phyloP scores from a whole-genome alignment of 352 stramenopile genomes.

The Phytophthora gonapodyides region DNA sequence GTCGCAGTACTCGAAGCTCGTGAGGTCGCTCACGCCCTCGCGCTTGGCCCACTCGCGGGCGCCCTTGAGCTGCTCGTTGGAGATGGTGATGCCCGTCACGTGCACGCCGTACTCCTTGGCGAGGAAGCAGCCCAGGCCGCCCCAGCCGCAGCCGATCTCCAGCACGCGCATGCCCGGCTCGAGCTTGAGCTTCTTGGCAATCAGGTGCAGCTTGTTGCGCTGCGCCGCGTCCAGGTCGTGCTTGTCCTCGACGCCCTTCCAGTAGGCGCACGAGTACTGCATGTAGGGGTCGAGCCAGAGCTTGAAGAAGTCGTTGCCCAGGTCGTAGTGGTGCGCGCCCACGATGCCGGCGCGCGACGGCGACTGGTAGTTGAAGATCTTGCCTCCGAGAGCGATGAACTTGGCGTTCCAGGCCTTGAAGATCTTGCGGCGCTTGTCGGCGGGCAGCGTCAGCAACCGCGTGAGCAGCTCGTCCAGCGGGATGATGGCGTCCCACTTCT shows the following conservation, averaged over 20 bases:
- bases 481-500: constrained; percentile 86
- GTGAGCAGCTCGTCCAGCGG: constrained; percentile 81
- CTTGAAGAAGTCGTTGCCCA: constrained; percentile 91
- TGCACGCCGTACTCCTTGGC: constrained; percentile 88
- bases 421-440: constrained; percentile 80
- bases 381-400: constrained; percentile 71
- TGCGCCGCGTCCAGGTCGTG: constrained; percentile 84
- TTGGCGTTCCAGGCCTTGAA: constrained; percentile 90
- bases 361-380: constrained; percentile 90
- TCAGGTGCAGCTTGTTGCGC: constrained; percentile 87
- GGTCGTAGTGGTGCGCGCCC: constrained; percentile 85
- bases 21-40: constrained; percentile 84
- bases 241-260: constrained; percentile 72
- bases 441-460: constrained; percentile 66
- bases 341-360: constrained; percentile 82
- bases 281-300: constrained; percentile 88
- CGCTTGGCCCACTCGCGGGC: constrained; percentile 75
- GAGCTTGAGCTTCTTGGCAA: constrained; percentile 88
- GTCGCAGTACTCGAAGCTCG: constrained; percentile 91
- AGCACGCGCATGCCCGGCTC: constrained; percentile 84
- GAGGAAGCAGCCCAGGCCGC: constrained; percentile 86
- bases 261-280: constrained; percentile 90
- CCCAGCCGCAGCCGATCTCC: constrained; percentile 91
- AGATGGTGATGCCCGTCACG: constrained; percentile 91
- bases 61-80: constrained; percentile 90